phyloP scores from a whole-genome alignment of 1,139 yeast species.

The Sugiyamaella sp. region DNA sequence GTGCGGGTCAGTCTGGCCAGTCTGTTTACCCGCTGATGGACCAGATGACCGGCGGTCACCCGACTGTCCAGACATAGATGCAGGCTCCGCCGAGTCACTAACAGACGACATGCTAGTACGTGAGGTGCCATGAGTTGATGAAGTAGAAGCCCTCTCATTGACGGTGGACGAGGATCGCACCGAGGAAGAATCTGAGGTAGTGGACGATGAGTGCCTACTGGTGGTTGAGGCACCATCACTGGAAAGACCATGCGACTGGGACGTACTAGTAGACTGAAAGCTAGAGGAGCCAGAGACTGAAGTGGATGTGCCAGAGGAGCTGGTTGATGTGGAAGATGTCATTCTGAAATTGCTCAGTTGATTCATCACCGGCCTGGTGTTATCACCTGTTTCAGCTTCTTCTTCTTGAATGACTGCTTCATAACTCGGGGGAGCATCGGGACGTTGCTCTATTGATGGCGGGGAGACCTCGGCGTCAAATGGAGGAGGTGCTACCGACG shows the following conservation, averaged over 20 bases:
- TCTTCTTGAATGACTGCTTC: slow-evolving; percentile 25
- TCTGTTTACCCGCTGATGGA: too few species aligned
- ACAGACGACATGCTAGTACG: slow-evolving; percentile 15
- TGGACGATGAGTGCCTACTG: background rate
- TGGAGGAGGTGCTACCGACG: slow-evolving; percentile 51
- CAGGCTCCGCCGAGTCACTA: slow-evolving; percentile 1
- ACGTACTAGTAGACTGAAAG: background rate
- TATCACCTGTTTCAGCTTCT: slow-evolving; percentile 8
- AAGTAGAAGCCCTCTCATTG: slow-evolving; percentile 7
- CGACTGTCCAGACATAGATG: background rate
- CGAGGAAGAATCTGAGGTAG: slow-evolving; percentile 9
- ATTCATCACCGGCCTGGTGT: background rate
- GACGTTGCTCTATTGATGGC: slow-evolving; percentile 21
- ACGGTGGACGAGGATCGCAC: slow-evolving; percentile 11
- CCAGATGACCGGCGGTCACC: too few species aligned
- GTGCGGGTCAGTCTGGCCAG: too few species aligned
- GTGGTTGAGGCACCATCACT: slow-evolving; percentile 10
- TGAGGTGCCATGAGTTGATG: background rate
- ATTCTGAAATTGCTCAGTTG: slow-evolving; percentile 1
- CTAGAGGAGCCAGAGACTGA: slow-evolving; percentile 1
- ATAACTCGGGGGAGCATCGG: slow-evolving; percentile 28
- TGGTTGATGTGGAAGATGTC: slow-evolving; percentile 1
- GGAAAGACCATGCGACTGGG: background rate
- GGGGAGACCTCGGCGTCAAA: slow-evolving; percentile 36
- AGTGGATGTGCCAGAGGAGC: background rate